Conservation (phyloP, 768 basidiomycete species). For the Pulveroboletus sp. region DNA sequence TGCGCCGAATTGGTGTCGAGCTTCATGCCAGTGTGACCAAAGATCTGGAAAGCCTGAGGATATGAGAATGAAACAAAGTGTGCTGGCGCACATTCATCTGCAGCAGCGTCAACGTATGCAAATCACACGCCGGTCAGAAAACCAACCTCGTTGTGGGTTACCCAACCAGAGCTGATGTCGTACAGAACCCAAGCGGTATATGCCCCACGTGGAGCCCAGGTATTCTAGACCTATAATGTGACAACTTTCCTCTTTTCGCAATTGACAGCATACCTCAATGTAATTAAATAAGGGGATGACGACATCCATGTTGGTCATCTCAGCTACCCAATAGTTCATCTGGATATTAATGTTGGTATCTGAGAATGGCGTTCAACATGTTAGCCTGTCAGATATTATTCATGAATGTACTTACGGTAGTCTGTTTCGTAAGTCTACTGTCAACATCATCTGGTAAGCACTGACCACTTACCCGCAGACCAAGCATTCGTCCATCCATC, state of each 20-base stretch:
- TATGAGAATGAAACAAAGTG: neutral
- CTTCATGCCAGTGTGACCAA: constrained; percentile 85
- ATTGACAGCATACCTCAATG: constrained; percentile 49
- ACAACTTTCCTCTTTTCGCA: neutral
- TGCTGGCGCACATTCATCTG: constrained; percentile 59
- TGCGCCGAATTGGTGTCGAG: constrained; percentile 50
- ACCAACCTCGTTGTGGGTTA: constrained; percentile 70
- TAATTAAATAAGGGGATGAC: constrained; percentile 63
- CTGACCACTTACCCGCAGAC: constrained; percentile 49
- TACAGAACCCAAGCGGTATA: constrained; percentile 66
- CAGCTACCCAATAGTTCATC: constrained; percentile 82
- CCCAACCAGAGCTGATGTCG: constrained; percentile 73
- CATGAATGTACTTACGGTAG: constrained; percentile 38
- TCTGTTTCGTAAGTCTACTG: constrained; percentile 27
- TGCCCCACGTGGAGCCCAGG: constrained; percentile 70
- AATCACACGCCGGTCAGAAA: neutral
- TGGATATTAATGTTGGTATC: constrained; percentile 80
- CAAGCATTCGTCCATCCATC: constrained; percentile 53
- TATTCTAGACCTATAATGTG: constrained; percentile 46
- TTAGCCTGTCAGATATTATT: neutral
- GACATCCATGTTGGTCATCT: constrained; percentile 62
- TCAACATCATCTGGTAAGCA: neutral
- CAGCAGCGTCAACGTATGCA: neutral
- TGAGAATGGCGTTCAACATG: constrained; percentile 21
- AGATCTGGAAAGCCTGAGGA: constrained; percentile 45